phyloP scores from a whole-genome alignment of 2,329 filamentous ascomycete genomes.

The Microascus cirrosus region DNA sequence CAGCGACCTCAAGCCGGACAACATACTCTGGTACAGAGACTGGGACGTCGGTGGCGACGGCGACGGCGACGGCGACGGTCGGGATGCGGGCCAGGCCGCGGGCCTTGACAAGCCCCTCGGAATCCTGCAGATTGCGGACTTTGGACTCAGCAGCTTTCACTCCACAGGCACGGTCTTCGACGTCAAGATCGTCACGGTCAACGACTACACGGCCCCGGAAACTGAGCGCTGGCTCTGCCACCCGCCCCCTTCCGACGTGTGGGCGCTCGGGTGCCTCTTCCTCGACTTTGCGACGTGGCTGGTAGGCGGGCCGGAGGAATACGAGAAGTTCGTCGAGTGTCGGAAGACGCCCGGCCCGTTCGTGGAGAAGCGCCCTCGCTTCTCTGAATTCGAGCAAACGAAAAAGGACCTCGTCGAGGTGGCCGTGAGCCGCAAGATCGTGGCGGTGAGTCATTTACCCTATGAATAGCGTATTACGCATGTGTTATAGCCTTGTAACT shows the following conservation, averaged over 20 bases:
- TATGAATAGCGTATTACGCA: too few relatives aligned
- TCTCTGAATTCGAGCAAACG: neutral
- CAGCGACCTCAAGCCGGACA: constrained; percentile 6
- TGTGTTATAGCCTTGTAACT: too few relatives aligned
- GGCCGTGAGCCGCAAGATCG: neutral
- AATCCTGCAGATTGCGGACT: neutral
- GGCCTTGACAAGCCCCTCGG: neutral
- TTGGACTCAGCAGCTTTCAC: neutral
- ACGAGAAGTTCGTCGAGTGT: neutral
- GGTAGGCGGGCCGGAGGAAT: neutral
- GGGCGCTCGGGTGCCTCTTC: neutral
- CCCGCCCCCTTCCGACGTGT: neutral
- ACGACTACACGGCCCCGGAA: neutral
- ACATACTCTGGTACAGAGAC: constrained; percentile 5
- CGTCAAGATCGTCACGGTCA: neutral
- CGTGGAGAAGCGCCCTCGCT: neutral
- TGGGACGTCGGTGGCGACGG: neutral
- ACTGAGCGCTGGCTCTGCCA: neutral
- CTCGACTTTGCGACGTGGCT: neutral
- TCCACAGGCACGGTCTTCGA: neutral
- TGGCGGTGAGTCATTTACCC: neutral
- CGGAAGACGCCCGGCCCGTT: neutral
- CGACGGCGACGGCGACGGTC: too few relatives aligned
- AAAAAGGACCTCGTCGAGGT: neutral
- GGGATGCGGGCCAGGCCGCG: too few relatives aligned